Evolutionary conservation across 2,329 filamentous ascomycete species (phyloP).

Genomic region (Elsinoe ampelina): DNA sequence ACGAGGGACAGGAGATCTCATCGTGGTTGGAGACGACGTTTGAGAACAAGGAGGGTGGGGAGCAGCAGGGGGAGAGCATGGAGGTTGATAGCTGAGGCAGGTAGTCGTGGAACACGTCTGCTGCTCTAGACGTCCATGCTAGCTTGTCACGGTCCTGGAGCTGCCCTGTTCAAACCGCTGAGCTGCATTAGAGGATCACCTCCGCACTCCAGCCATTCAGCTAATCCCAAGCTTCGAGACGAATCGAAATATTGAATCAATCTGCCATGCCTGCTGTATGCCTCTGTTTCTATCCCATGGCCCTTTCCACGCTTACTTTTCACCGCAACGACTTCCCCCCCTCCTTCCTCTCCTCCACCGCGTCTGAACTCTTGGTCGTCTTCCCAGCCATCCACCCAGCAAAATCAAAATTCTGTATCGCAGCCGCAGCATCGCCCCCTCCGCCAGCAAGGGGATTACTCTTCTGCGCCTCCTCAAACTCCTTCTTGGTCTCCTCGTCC

Average conservation of each 20-base stretch:
- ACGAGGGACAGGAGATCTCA: slow-evolving; percentile 79
- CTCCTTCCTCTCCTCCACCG: neutral
- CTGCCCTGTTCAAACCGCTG: neutral
- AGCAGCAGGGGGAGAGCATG: slow-evolving; percentile 41
- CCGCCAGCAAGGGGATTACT: slow-evolving; percentile 49
- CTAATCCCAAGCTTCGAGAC: neutral
- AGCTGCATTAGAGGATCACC: neutral
- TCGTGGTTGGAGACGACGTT: slow-evolving; percentile 69
- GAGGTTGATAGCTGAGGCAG: slow-evolving; percentile 40
- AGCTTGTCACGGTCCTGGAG: neutral
- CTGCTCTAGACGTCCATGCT: no score
- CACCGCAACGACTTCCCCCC: slow-evolving; percentile 10
- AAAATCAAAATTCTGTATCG: slow-evolving; percentile 56
- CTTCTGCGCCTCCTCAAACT: slow-evolving; percentile 86
- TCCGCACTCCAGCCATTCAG: no score
- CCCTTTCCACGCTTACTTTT: neutral
- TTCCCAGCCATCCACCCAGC: slow-evolving; percentile 59
- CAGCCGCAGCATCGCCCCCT: slow-evolving; percentile 36
- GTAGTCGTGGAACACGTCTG: no score
- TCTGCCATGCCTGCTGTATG: neutral
- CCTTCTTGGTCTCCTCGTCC: slow-evolving; percentile 90
- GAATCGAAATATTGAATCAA: neutral
- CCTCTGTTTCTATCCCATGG: neutral
- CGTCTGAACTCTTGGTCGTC: slow-evolving; percentile 16
- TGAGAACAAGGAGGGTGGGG: slow-evolving; percentile 34